Conservation (phyloP, 2,329 filamentous ascomycete species). For the Trichoderma endophyticum region DNA sequence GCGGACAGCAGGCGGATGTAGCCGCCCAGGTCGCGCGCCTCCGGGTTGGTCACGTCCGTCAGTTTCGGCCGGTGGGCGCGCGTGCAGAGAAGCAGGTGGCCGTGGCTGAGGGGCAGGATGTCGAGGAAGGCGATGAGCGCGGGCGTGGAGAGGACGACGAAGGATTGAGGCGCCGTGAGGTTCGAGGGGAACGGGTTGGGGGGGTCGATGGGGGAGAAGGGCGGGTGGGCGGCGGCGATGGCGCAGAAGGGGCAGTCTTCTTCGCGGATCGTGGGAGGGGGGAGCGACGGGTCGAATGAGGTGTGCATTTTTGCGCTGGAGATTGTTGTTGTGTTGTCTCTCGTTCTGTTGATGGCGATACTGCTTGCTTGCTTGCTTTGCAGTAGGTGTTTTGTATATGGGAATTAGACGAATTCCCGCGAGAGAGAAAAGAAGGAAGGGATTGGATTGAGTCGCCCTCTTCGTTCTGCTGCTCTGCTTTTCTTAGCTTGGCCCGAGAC, state of each 20-base stretch:
- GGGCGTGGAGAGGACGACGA: constrained; percentile 73
- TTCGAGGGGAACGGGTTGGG: constrained; percentile 35
- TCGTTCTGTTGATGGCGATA: background rate
- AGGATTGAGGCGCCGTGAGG: constrained; percentile 46
- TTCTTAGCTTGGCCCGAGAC: background rate
- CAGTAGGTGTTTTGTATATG: background rate
- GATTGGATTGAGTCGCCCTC: background rate
- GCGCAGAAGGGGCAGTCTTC: constrained; percentile 60
- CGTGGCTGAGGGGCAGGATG: constrained; percentile 80
- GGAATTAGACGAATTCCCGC: background rate
- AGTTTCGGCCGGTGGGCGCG: constrained; percentile 75
- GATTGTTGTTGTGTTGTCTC: background rate
- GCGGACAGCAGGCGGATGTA: constrained; percentile 70
- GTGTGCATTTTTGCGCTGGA: background rate
- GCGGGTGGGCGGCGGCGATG: constrained; percentile 50
- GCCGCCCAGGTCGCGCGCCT: constrained; percentile 64
- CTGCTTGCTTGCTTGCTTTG: background rate
- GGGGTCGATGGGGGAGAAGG: constrained; percentile 45
- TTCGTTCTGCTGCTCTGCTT: background rate
- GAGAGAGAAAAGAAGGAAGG: background rate
- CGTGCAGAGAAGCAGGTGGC: constrained; percentile 80
- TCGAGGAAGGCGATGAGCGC: constrained; percentile 85
- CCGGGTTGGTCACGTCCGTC: constrained; percentile 61
- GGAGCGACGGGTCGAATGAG: constrained; percentile 37
- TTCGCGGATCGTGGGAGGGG: constrained; percentile 28